phyloP scores from a whole-genome alignment of 805 yeast species.

The Scheffersomyces amazonensis region DNA sequence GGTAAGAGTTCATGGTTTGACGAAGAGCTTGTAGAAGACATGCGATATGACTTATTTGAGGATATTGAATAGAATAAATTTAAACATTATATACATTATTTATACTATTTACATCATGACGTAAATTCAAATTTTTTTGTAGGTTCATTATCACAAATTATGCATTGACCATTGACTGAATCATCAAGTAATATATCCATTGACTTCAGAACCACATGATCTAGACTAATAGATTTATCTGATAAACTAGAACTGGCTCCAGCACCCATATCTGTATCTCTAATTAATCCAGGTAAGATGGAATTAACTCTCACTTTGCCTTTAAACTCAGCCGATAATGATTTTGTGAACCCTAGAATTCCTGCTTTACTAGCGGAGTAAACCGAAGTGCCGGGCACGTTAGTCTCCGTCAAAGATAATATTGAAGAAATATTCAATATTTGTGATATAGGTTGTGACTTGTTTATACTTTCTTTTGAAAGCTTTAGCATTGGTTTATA shows the following conservation, averaged over 20 bases:
- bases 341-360: conserved; percentile 55
- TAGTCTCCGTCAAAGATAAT: conserved; percentile 39
- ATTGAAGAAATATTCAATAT: conserved; percentile 70
- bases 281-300: conserved; percentile 64
- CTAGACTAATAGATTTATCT: conserved; percentile 20
- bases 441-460: conserved; percentile 13
- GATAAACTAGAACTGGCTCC: conserved; percentile 31
- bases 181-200: conserved; percentile 19
- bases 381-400: conserved; percentile 55
- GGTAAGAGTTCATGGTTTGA: conserved; percentile 3
- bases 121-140: neutral
- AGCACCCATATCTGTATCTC: conserved; percentile 65
- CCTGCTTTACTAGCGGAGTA: conserved; percentile 76
- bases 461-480: neutral
- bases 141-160: conserved; percentile 12
- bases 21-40: conserved; percentile 1
- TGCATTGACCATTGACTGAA: conserved; percentile 27
- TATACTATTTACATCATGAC: neutral
- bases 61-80: neutral
- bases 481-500: conserved; percentile 47
- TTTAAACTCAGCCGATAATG: conserved; percentile 59
- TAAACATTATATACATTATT: no score
- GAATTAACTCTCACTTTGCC: conserved; percentile 60
- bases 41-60: conserved; percentile 3
- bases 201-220: conserved; percentile 24